Evolutionary conservation across 208 protist species (phyloP).

Genomic region (Plasmodiophora brassicae): DNA sequence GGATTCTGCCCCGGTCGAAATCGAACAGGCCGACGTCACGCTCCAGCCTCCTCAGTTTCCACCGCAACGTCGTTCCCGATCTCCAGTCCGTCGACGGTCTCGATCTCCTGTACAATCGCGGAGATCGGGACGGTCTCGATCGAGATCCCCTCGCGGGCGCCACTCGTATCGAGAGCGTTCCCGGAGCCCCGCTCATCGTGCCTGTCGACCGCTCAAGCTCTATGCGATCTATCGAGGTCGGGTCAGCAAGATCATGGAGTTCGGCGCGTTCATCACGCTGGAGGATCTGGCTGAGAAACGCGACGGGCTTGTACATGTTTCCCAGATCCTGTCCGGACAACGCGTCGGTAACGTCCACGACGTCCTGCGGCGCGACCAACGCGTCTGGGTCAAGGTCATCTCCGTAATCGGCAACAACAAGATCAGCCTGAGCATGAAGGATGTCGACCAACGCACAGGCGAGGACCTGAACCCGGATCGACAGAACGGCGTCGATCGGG

Average conservation of each 20-base stretch:
- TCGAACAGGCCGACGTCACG: background rate
- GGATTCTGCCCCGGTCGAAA: background rate
- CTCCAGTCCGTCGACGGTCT: background rate
- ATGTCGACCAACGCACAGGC: conserved; percentile 71
- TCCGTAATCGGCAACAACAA: conserved; percentile 53
- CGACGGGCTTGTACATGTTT: conserved; percentile 53
- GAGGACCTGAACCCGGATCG: conserved; percentile 45
- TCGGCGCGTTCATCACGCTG: conserved; percentile 69
- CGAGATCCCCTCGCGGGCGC: background rate
- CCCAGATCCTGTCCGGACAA: conserved; percentile 45
- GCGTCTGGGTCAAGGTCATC: conserved; percentile 72
- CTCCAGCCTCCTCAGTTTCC: background rate
- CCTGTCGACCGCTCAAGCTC: background rate
- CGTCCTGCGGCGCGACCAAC: conserved; percentile 58
- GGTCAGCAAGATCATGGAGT: conserved; percentile 67
- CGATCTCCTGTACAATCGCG: background rate
- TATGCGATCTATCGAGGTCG: conserved; percentile 63
- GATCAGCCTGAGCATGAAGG: conserved; percentile 70
- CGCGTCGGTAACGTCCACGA: background rate
- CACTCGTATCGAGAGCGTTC: background rate
- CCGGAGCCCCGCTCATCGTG: background rate
- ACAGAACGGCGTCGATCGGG: background rate
- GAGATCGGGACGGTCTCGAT: background rate
- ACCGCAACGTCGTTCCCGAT: background rate
- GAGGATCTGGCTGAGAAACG: conserved; percentile 40